phyloP scores from a whole-genome alignment of 1,284 basidiomycete species.

The Rhodotorula sp. region DNA sequence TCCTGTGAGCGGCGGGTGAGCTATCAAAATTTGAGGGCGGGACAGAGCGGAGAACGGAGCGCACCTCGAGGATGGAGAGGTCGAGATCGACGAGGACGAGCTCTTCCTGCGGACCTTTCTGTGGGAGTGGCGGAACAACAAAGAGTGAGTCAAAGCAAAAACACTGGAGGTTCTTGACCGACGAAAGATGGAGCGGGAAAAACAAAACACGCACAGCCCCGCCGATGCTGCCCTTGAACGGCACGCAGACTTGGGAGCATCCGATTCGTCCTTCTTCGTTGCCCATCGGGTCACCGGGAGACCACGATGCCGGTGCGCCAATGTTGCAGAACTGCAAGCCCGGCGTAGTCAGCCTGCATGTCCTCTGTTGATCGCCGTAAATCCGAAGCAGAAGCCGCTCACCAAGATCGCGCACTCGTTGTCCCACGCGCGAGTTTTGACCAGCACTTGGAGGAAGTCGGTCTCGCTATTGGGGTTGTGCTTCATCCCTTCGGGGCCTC shows the following conservation, averaged over 20 bases:
- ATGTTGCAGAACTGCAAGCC: conserved; percentile 32
- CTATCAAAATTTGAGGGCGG: not conserved
- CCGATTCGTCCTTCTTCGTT: conserved; percentile 40
- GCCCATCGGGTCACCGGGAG: not conserved
- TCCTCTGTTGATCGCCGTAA: too few species aligned
- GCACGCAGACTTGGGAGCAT: conserved; percentile 36
- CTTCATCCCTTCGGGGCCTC: conserved; percentile 10
- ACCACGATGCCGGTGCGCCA: conserved; percentile 21
- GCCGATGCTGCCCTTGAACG: conserved; percentile 41
- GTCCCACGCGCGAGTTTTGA: conserved; percentile 42
- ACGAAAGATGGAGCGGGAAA: too few species aligned
- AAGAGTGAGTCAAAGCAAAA: too few species aligned
- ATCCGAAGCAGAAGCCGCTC: not conserved
- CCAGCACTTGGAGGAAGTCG: conserved; percentile 35
- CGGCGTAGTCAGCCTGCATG: not conserved
- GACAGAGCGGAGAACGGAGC: not conserved
- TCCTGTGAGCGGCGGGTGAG: conserved; percentile 30
- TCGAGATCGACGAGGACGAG: conserved; percentile 41
- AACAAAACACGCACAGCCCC: conserved; percentile 14
- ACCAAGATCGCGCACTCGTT: conserved; percentile 41
- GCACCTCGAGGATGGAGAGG: conserved; percentile 32
- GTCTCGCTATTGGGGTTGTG: conserved; percentile 31
- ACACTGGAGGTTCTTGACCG: too few species aligned
- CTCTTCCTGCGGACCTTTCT: conserved; percentile 36
- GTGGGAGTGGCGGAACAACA: too few species aligned